Percentiles rank a stretch among this genome's conserved stretches.
Evolutionary conservation across 2,329 filamentous ascomycete genomes (phyloP).

Genomic region (Pyricularia grisea): DNA sequence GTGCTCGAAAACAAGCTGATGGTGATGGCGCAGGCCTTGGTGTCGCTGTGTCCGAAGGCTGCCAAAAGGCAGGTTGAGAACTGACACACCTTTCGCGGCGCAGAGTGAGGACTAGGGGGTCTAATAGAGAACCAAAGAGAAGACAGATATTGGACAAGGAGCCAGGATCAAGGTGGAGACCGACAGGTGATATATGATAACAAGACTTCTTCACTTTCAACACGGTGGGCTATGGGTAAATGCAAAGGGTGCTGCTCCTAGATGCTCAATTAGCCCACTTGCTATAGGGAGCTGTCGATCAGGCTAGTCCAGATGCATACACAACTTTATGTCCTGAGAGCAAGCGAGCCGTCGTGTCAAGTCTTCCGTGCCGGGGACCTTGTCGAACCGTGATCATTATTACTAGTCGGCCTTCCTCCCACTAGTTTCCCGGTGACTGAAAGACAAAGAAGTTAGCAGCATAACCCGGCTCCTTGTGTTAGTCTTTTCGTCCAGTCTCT

Average conservation of each 20-base stretch:
- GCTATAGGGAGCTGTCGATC: neutral
- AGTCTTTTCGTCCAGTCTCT: neutral
- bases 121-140: neutral
- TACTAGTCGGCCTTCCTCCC: neutral
- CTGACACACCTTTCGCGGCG: neutral
- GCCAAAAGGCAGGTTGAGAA: neutral
- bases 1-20: neutral
- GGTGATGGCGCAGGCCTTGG: neutral
- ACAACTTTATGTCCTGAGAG: neutral
- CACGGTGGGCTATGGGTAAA: neutral
- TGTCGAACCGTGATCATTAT: neutral
- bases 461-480: neutral
- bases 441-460: neutral
- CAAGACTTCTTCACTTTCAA: neutral
- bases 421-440: neutral
- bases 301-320: neutral
- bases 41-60: neutral
- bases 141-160: neutral
- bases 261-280: neutral
- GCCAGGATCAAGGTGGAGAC: neutral
- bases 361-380: neutral
- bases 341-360: slow-evolving; percentile 10
- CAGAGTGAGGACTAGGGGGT: neutral
- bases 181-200: neutral
- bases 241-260: neutral